Evolutionary conservation across 176 grass and related monocot genomes (phyloP), one percentile per base, ranked within the genome.

Genomic region (Calamus simplicifolius): DNA sequence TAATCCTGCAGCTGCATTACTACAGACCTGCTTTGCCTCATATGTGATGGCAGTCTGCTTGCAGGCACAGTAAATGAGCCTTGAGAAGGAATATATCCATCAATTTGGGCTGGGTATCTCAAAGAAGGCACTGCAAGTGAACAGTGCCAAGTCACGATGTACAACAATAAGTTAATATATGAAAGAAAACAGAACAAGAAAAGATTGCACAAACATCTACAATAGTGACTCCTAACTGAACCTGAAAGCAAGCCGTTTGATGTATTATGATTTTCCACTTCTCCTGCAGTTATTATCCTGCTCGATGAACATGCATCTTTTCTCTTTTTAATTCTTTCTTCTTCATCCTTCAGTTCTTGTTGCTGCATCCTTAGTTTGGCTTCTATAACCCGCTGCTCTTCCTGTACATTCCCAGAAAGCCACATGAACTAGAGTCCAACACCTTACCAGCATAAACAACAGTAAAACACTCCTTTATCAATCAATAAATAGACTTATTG

Each of bases 311-410:
- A 78, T 64, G 66, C 81, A 17, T 66, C 86, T 67, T 98, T 79
- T 67, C 79, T 89, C 73, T 79, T 92, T 83, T 92, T 92, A 84
- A 92, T 77, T 67, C 83, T 92, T 74, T 78, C 81, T 38, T 73
- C 93, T 85, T 98, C 93, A 59, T 98, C 93, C 80, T 85, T 76
- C 73, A 98, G 80, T 76, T 84, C 93, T 83, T 98, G 85, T 49
- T 81, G 84, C 16, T 76, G 88, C 23, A 98, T 85, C 78, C 93
- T 84, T 81, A 92, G 85, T 68, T 98, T 84, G 61, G 93, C 93
- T 83, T 98, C 93, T 71, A 98, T 92, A 71, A 98, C 87, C 70
- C 80, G 88, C 66, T 92, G 93, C 59, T 98, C 87, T 79, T 98
- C 93, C 93, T 98, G 73, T 16, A 48, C 16, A 70, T 21, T 67